Evolutionary conservation across 805 yeast genomes (phyloP), one percentile per base, ranked within the genome.

Genomic region (Vanderwaltozyma yarrowii): DNA sequence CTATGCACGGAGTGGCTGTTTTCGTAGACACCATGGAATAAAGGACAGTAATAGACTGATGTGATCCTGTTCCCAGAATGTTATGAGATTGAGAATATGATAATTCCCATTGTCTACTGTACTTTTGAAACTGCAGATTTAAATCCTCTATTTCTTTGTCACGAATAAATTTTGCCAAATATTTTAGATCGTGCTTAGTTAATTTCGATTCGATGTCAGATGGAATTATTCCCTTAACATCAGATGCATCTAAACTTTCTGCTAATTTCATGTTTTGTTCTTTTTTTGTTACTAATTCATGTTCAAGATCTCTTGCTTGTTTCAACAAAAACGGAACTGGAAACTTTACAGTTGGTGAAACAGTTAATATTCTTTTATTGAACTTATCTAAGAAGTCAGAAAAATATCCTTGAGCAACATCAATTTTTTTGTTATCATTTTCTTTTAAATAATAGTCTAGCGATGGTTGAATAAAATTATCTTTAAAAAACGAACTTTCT

Each of bases 1-100:
- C 97, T 30, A 78, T 66, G 52, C 98, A 92, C 0, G 96, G 96
- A 0, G 94, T 86, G 0, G 94, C 82, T 30, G 85, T 81, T 49
- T 79, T 80, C 8, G 78, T 74, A 3, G 89, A 82, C 0, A 87
- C 89, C 63, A 85, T 74, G 1, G 95, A 82, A 51, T 81, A 85
- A 18, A 89, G 64, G 12, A 86, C 74, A 5, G 82, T 74, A 23
- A 94, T 75, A 48, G 74, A 80, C 51, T 86, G 95, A 54, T 89
- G 96, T 30, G 70, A 67, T 15, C 73, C 72, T 0, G 87, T 83
- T 29, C 74, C 92, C 46, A 71, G 69, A 63, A 83, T 59, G 51
- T 74, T 69, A n/a, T 76, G 67, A 32, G 69, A 62, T 33, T 70
- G 68, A 1, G 70, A 47, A 57, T 60, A 72, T 40, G 72, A 70